Percentiles rank a stretch among this genome's conserved stretches.
phyloP scores from a whole-genome alignment of 2,329 filamentous ascomycete genomes.

The Claviceps lovelessii region DNA sequence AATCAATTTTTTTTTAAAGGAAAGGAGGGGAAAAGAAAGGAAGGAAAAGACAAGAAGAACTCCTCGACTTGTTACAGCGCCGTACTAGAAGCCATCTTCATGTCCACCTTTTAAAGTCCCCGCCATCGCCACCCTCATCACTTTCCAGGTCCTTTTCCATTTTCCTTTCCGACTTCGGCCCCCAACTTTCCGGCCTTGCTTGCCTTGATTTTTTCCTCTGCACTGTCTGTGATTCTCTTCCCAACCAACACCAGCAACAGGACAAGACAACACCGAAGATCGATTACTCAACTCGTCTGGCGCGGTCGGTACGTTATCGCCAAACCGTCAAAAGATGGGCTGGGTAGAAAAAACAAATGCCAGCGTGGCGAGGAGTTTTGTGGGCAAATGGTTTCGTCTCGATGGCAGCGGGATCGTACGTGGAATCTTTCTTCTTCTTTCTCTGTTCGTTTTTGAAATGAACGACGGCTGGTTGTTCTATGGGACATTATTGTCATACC shows the following conservation, averaged over 20 bases:
- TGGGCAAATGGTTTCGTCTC: slow-evolving; percentile 64
- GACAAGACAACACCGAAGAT: not conserved
- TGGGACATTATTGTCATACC: not conserved
- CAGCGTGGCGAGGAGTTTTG: slow-evolving; percentile 46
- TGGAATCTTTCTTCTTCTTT: slow-evolving; percentile 10
- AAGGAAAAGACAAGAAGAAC: no score
- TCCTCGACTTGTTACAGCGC: not conserved
- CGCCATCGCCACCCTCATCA: not conserved
- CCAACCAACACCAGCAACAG: not conserved
- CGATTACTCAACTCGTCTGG: not conserved
- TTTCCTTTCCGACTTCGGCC: not conserved
- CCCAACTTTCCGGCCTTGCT: not conserved
- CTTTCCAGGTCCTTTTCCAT: not conserved
- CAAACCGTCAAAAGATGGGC: slow-evolving; percentile 22
- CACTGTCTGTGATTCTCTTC: not conserved
- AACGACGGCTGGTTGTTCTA: not conserved
- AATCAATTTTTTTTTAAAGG: no score
- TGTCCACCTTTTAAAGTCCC: not conserved
- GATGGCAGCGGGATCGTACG: slow-evolving; percentile 72
- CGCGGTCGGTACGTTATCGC: not conserved
- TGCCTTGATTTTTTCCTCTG: not conserved
- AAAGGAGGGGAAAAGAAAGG: no score
- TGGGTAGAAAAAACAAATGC: slow-evolving; percentile 37
- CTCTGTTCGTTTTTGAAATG: not conserved
- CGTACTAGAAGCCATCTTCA: not conserved